A percentile compares a stretch with the other conserved stretches of the same genome.
phyloP scores from a whole-genome alignment of 2,329 filamentous ascomycete genomes.

The Colletotrichum musae region DNA sequence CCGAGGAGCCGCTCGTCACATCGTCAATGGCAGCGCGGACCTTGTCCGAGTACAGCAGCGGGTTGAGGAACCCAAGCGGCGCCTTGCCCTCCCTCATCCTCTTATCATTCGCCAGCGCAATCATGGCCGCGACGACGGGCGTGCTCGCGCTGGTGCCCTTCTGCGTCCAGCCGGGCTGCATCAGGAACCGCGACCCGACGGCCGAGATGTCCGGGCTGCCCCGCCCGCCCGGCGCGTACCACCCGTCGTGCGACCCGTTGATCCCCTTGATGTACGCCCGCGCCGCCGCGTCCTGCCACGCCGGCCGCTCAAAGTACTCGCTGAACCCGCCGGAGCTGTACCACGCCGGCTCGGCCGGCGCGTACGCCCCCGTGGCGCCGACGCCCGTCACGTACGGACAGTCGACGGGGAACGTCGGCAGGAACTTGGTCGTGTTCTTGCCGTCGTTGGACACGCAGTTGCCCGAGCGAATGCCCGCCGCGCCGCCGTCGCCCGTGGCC shows the following conservation, averaged over 20 bases:
- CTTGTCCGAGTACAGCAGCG: slow-evolving; percentile 52
- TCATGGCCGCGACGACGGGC: slow-evolving; percentile 58
- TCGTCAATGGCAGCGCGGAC: slow-evolving; percentile 12
- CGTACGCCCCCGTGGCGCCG: slow-evolving; percentile 46
- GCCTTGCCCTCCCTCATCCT: slow-evolving; percentile 52
- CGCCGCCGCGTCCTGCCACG: slow-evolving; percentile 57
- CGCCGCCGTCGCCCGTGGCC: slow-evolving; percentile 49
- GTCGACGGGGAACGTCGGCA: slow-evolving; percentile 65
- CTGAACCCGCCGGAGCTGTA: slow-evolving; percentile 61
- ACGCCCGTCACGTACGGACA: slow-evolving; percentile 54
- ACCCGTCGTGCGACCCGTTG: slow-evolving; percentile 58
- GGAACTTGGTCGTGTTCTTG: slow-evolving; percentile 66
- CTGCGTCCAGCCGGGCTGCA: slow-evolving; percentile 47
- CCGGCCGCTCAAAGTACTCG: slow-evolving; percentile 59
- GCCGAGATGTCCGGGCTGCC: slow-evolving; percentile 61
- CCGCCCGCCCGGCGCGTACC: slow-evolving; percentile 60
- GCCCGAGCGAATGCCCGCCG: slow-evolving; percentile 18
- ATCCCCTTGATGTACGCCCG: slow-evolving; percentile 56
- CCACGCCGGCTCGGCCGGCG: slow-evolving; percentile 54
- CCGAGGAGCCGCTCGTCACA: slow-evolving; percentile 10
- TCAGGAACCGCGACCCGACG: slow-evolving; percentile 67
- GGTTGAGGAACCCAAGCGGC: slow-evolving; percentile 61
- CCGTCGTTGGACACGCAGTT: slow-evolving; percentile 69
- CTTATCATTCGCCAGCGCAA: slow-evolving; percentile 61
- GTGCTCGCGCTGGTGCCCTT: slow-evolving; percentile 52